Conservation (phyloP, 225 moss, liverwort and hornwort genomes). For the Thuidium tamariscinum region DNA sequence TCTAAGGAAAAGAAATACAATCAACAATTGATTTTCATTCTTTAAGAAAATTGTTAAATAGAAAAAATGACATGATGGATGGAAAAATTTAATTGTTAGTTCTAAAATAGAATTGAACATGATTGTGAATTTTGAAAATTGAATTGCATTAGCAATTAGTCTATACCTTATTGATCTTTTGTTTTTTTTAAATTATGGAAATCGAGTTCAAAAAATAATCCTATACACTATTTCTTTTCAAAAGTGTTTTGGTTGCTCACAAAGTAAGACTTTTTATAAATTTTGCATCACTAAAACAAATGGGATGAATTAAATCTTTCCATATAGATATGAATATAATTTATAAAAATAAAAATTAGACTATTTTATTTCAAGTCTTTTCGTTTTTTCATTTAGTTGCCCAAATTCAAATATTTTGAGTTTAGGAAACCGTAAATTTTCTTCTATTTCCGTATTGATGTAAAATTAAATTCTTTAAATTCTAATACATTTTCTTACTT, state of each 20-base stretch:
- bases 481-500: not conserved
- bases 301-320: not conserved
- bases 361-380: not conserved
- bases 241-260: not conserved
- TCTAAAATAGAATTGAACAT: not conserved
- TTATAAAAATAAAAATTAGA: not conserved
- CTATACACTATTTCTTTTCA: not conserved
- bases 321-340: not conserved
- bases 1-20: not conserved
- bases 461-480: not conserved
- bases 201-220: not conserved
- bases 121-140: not conserved
- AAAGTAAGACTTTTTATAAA: not conserved
- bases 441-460: not conserved
- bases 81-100: not conserved
- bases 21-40: not conserved
- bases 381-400: not conserved
- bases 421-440: not conserved
- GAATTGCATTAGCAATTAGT: not conserved
- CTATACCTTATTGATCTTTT: not conserved
- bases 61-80: not conserved
- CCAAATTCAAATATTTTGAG: not conserved
- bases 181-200: not conserved
- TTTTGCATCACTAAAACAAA: not conserved
- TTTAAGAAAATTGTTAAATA: not conserved